Conservation (phyloP, 2,329 filamentous ascomycete genomes). For the Cryphonectria radicalis region DNA sequence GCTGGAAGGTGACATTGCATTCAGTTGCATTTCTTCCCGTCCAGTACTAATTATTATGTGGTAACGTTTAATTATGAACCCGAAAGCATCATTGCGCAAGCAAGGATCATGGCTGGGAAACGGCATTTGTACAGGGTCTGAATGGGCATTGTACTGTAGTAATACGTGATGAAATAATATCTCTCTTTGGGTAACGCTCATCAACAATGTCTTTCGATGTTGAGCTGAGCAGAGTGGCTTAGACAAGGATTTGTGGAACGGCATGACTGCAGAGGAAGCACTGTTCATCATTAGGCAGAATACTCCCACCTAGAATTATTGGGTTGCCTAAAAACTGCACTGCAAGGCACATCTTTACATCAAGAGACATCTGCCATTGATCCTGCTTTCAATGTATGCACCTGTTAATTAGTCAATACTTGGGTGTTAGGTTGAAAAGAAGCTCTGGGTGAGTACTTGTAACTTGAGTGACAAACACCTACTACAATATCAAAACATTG, state of each 20-base stretch:
- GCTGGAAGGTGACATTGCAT: constrained; percentile 5
- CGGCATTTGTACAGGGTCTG: background rate
- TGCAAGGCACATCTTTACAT: too few species aligned
- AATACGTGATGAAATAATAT: background rate
- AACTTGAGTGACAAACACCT: background rate
- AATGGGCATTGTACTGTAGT: background rate
- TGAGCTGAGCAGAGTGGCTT: too few species aligned
- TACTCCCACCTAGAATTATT: too few species aligned
- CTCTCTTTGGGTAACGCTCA: background rate
- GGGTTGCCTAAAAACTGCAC: too few species aligned
- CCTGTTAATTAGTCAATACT: too few species aligned
- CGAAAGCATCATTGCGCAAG: background rate
- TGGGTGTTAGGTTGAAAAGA: too few species aligned
- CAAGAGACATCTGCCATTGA: too few species aligned
- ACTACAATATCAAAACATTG: too few species aligned
- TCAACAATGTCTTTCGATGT: background rate
- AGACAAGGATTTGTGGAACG: too few species aligned
- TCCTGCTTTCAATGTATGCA: too few species aligned
- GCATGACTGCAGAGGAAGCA: too few species aligned
- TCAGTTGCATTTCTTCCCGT: background rate
- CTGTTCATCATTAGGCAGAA: too few species aligned
- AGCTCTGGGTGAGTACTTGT: background rate
- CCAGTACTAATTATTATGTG: background rate
- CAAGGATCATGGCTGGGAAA: background rate
- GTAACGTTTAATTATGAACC: background rate